Percentiles rank a stretch among this genome's conserved stretches.
Conservation (phyloP, 768 basidiomycete genomes). For the Boletus sensibilis region DNA sequence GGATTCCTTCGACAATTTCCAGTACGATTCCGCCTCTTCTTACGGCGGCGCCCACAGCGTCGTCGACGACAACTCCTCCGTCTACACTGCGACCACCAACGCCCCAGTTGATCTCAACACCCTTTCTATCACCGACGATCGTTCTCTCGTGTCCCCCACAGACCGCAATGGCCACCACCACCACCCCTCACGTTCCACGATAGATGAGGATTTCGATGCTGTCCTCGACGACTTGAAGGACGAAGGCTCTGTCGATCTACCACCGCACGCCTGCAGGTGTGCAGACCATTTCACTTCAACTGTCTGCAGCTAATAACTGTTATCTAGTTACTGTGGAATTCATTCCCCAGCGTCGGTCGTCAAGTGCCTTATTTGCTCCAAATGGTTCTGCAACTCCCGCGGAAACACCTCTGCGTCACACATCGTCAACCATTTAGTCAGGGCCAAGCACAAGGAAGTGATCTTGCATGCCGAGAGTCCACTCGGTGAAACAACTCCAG, state of each 20-base stretch:
- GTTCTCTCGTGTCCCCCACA: constrained; percentile 42
- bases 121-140: constrained; percentile 67
- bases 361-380: constrained; percentile 87
- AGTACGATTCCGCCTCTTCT: constrained; percentile 79
- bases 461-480: constrained; percentile 94
- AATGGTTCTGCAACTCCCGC: constrained; percentile 99
- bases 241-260: constrained; percentile 73
- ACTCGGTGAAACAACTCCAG: constrained; percentile 94
- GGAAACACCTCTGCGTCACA: constrained; percentile 98
- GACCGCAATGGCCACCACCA: constrained; percentile 41
- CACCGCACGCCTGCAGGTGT: constrained; percentile 94
- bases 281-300: constrained; percentile 21
- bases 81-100: constrained; percentile 72
- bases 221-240: constrained; percentile 89
- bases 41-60: constrained; percentile 68
- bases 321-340: constrained; percentile 89
- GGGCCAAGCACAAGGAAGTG: constrained; percentile 99
- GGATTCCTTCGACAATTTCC: constrained; percentile 85
- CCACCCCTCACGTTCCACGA: constrained; percentile 32
- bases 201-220: constrained; percentile 87
- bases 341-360: constrained; percentile 97
- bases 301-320: constrained; percentile 10
- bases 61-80: constrained; percentile 78
- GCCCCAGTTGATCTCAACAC: constrained; percentile 60
- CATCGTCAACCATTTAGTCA: constrained; percentile 98